Base-by-base conservation (phyloP, 163 green algal species). In the Scenedesmus sp. region DNA sequence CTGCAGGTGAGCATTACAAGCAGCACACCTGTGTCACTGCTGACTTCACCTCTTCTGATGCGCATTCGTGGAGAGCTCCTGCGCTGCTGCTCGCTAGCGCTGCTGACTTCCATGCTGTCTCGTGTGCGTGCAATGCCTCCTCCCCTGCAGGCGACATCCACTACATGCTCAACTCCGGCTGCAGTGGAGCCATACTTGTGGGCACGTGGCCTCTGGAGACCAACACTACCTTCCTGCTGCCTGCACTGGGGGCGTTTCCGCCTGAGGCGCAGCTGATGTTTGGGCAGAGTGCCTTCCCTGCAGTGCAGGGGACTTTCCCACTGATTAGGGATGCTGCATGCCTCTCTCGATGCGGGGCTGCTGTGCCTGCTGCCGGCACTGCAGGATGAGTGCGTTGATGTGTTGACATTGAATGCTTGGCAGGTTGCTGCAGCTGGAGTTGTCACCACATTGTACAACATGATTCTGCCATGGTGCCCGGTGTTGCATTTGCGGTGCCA, bases 171-270 rank as follows among this genome's bases (percentile, higher is more conserved):
- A 88, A 88, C 60, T 52, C 18, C 1, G n/a, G n/a, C 60, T 88
- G 84, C 54, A 20, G 16, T 3, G n/a, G 13, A 16, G 84, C 84
- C 9, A 52, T 66, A 4, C 12, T 66, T 12, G 64, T 79, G 2
- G 84, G 59, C 26, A 88, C 84, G 18, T 88, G 62, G 57, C 84
- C 60, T 12, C 7, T 62, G 12, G 34, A 81, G 18, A 79, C 84
- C 84, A 88, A 81, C 60, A 88, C 84, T 1, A 81, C 60, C 12
- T 88, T 88, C 83, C 83, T 88, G 34, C 46, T 88, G 56, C 83
- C 83, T 54, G 84, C 60, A 2, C 84, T 88, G 60, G 26, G 60
- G 46, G 60, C 60, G 20, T 6, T 79, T 4, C 84, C 60, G 57
- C 55, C 83, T 15, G 55, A 59, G 23, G 23, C n/a, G 15, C 8